These are phyloP conservation scores for Tetrahymena borealis DNA, from an alignment of 73 alveolate genomes.

Conservation along the genomic window DNA sequence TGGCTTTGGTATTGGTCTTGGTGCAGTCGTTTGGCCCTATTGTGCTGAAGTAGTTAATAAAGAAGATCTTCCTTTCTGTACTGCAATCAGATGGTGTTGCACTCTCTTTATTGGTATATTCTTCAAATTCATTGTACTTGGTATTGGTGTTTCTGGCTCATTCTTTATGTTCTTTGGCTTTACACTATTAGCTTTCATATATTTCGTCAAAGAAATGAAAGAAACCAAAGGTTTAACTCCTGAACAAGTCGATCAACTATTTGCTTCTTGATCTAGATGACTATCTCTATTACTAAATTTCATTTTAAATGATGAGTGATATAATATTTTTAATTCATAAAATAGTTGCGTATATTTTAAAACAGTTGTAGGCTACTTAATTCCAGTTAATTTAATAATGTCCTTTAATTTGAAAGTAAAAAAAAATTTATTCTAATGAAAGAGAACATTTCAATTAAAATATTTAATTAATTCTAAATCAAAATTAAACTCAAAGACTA, in stretches of 20 bases:
- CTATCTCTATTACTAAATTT: no score
- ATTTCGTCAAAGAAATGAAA: background rate
- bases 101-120: background rate
- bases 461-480: no score
- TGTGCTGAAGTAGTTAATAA: background rate
- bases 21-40: background rate
- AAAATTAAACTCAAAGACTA: no score
- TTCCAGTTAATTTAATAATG: no score
- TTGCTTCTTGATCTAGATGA: background rate
- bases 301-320: no score
- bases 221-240: background rate
- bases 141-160: background rate
- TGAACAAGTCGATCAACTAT: background rate
- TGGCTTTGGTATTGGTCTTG: background rate
- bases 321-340: no score
- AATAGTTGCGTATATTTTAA: no score
- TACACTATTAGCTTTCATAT: background rate
- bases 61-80: background rate
- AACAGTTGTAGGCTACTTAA: no score
- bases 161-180: background rate
- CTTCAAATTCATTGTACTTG: background rate
- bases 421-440: no score
- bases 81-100: background rate
- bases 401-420: no score
- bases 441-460: no score